These are phyloP conservation scores for Rhododendron kiyosumense DNA, from an alignment of 148 eudicot genomes.

Conservation along the genomic window DNA sequence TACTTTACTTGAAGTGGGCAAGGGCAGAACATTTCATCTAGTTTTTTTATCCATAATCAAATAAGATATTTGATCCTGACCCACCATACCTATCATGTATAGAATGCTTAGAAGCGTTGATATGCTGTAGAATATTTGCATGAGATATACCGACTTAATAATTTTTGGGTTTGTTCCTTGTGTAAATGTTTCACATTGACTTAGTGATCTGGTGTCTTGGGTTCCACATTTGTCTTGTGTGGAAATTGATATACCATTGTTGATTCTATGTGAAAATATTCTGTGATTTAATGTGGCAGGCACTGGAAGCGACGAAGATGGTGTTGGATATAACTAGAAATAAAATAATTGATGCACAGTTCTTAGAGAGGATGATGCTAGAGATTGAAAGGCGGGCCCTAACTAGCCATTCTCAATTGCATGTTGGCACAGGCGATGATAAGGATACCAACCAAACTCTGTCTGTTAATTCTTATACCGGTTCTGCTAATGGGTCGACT, in stretches of 20 bases:
- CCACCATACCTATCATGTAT: not conserved
- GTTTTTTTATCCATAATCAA: not conserved
- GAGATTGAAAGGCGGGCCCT: slow-evolving; percentile 62
- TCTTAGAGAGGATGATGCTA: slow-evolving; percentile 58
- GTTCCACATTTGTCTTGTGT: not conserved
- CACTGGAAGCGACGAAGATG: slow-evolving; percentile 71
- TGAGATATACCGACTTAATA: not conserved
- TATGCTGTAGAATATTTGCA: not conserved
- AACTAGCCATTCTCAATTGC: slow-evolving; percentile 18
- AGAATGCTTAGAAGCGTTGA: not conserved
- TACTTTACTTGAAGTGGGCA: not conserved
- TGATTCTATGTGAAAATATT: not conserved
- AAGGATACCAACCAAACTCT: slow-evolving; percentile 10
- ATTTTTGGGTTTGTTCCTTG: not conserved
- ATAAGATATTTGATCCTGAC: not conserved
- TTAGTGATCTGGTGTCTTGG: not conserved
- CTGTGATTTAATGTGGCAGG: slow-evolving; percentile 30
- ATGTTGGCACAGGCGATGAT: slow-evolving; percentile 7
- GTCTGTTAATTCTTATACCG: slow-evolving; percentile 9
- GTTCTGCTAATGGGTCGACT: slow-evolving; percentile 10
- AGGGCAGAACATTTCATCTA: not conserved
- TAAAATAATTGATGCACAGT: slow-evolving; percentile 53
- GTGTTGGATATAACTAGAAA: slow-evolving; percentile 59
- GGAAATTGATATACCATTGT: not conserved
- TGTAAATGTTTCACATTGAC: not conserved